Evolutionary conservation across 495 filamentous ascomycete species (phyloP), one percentile per base, ranked within the genome.

Genomic region (Chaetomium tenue): DNA sequence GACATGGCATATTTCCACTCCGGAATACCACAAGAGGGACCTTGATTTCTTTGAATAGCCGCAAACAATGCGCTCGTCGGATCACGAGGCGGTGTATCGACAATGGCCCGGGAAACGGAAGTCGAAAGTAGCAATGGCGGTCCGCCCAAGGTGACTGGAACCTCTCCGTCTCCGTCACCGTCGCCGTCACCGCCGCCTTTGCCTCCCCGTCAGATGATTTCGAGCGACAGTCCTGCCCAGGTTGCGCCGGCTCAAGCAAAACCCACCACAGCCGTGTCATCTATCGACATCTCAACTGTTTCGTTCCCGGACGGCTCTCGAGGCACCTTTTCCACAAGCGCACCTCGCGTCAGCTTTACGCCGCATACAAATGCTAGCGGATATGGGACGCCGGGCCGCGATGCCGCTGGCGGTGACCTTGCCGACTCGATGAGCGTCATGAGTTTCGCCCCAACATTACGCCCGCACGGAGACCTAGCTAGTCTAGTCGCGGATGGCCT

Each of bases 361-460:
- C 66, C 72, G 0, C 52, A 59, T 8, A 68, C 70, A 23, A 73
- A 57, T 8, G 70, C 70, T 25, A 73, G 77, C 52, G 76, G 70
- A 37, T 62, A 67, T 66, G 71, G 68, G 13, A 69, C 72, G 13
- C 71, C 79, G 16, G 68, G 42, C 48, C 28, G 74, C 8, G 72
- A 71, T 6, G 65, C 71, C 15, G 63, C 59, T n/a, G 68, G 66
- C 46, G 58, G 63, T 18, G 90, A 91, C 61, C 77, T 78, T n/a
- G 89, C 88, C 52, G 95, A 98, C 66, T 86, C 85, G 12, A 86
- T 88, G 64, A 98, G 95, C 72, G 79, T 98, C 47, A 85, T 84
- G 75, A 97, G 92, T 79, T 88, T 87, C 73, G 84, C 88, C 12
- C 91, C 90, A 12, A 92, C 91, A 8, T 65, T 89, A 20, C 89